Conservation (phyloP, 78 protist species). For the Cavenderia fasciculata region DNA sequence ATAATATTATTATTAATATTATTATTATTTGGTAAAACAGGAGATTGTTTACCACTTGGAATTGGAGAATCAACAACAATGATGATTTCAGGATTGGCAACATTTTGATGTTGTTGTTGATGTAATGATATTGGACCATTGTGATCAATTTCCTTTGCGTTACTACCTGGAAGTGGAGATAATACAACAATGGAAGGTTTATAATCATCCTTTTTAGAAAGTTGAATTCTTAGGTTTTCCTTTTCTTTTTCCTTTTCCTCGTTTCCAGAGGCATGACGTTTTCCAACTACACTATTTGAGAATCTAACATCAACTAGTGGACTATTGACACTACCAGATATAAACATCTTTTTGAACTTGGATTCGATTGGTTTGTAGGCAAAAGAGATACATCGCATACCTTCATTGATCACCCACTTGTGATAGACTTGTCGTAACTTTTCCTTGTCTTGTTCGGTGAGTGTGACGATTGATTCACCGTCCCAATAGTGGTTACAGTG, state of each 20-base stretch:
- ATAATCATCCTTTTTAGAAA: neutral
- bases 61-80: conserved; percentile 63
- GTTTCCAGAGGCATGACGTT: too few species aligned
- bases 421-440: conserved; percentile 18
- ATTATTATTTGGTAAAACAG: neutral
- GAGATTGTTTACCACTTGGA: conserved; percentile 36
- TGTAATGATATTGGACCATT: too few species aligned
- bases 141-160: too few species aligned
- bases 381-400: conserved; percentile 53
- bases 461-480: conserved; percentile 37
- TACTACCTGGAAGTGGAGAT: too few species aligned
- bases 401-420: conserved; percentile 55
- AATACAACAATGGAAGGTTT: too few species aligned
- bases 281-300: neutral
- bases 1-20: neutral
- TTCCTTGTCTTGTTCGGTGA: conserved; percentile 33
- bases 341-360: conserved; percentile 42
- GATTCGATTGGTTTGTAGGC: conserved; percentile 68
- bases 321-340: conserved; percentile 48
- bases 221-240: conserved; percentile 3
- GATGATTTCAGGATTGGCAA: conserved; percentile 2
- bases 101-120: neutral
- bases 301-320: conserved; percentile 74
- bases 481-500: conserved; percentile 73
- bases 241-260: too few species aligned